These are phyloP conservation scores for Pezicula radicicola DNA, from an alignment of 2,329 filamentous ascomycete species.

Conservation along the genomic window DNA sequence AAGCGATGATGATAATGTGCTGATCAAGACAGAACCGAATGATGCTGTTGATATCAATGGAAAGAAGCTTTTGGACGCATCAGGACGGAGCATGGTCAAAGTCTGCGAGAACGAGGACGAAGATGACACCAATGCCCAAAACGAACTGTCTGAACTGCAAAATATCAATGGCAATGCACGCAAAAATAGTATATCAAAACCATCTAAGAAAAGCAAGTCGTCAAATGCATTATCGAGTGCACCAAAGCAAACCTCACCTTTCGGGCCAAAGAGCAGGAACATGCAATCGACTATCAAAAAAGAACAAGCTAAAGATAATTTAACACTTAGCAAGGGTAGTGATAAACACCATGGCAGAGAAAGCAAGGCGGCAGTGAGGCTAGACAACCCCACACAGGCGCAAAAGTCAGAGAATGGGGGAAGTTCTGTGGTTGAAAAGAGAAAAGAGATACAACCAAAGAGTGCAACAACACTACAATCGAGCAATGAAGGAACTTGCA, in stretches of 20 bases:
- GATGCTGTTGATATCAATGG: constrained; percentile 65
- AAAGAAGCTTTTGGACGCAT: constrained; percentile 58
- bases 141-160: constrained; percentile 67
- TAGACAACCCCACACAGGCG: too few species aligned
- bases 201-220: constrained; percentile 1
- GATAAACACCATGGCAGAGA: not conserved
- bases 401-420: not conserved
- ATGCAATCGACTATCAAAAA: not conserved
- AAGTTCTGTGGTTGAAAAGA: not conserved
- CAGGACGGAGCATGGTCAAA: constrained; percentile 66
- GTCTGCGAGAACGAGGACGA: constrained; percentile 71
- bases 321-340: not conserved
- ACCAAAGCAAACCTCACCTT: not conserved
- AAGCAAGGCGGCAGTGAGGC: not conserved
- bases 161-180: constrained; percentile 30
- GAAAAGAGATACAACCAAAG: not conserved
- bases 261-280: not conserved
- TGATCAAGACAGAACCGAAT: constrained; percentile 38
- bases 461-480: not conserved
- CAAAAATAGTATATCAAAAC: constrained; percentile 10
- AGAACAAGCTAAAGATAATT: not conserved
- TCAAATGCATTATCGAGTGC: not conserved
- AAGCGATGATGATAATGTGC: constrained; percentile 43
- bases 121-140: constrained; percentile 52
- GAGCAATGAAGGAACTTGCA: constrained; percentile 37